These are phyloP conservation scores for Dendrobium nobile DNA, from an alignment of 106 monocot genomes.

Conservation along the genomic window DNA sequence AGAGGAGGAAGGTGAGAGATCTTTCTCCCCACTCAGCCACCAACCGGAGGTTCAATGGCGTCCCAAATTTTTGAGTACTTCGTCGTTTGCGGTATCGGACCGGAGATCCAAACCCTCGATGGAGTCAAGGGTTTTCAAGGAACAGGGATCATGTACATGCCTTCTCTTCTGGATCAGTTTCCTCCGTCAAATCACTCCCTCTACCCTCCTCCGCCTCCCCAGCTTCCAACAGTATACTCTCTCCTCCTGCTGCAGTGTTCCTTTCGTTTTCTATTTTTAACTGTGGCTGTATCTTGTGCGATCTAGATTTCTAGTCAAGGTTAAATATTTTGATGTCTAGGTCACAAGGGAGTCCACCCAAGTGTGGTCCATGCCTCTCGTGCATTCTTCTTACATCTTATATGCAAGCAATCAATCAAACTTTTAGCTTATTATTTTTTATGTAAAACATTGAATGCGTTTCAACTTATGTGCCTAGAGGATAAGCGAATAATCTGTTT, in stretches of 20 bases:
- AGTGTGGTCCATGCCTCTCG: too few relatives aligned
- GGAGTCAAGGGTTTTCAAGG: slow-evolving; percentile 71
- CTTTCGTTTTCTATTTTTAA: neutral
- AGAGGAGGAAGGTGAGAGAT: neutral
- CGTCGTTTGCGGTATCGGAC: slow-evolving; percentile 96
- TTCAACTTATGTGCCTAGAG: too few relatives aligned
- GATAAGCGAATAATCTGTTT: too few relatives aligned
- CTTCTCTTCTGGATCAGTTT: slow-evolving; percentile 80
- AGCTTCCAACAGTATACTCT: slow-evolving; percentile 73
- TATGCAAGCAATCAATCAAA: too few relatives aligned
- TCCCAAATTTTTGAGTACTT: slow-evolving; percentile 91
- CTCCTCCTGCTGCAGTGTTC: neutral
- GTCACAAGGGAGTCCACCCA: too few relatives aligned
- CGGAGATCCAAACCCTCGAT: slow-evolving; percentile 81
- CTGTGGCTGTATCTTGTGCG: neutral
- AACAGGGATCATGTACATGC: slow-evolving; percentile 53
- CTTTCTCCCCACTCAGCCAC: neutral
- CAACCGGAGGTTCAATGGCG: slow-evolving; percentile 15
- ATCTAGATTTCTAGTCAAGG: neutral
- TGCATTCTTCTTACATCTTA: too few relatives aligned
- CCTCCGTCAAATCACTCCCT: slow-evolving; percentile 69
- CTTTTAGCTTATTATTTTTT: too few relatives aligned
- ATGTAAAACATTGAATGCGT: too few relatives aligned
- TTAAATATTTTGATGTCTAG: too few relatives aligned
- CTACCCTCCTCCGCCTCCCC: slow-evolving; percentile 94